Conservation (phyloP, 345 rosid genomes). For the Eucalyptus polyanthemos region DNA sequence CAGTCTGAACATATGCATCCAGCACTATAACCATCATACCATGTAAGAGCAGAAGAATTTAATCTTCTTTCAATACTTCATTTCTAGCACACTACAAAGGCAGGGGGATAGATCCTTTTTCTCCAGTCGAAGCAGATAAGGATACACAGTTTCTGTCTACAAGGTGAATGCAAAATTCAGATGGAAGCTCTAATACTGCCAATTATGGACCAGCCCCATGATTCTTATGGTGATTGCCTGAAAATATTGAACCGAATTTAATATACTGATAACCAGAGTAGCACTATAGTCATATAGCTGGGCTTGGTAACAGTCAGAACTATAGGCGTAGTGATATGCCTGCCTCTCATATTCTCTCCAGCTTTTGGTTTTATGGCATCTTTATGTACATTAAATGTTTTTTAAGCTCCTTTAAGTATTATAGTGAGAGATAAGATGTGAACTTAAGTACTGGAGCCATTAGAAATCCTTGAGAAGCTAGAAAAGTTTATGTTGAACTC, state of each 20-base stretch:
- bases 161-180: neutral
- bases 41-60: neutral
- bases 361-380: neutral
- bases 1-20: neutral
- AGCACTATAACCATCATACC: neutral
- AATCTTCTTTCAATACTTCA: neutral
- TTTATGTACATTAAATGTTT: neutral
- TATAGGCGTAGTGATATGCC: neutral
- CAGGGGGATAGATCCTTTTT: neutral
- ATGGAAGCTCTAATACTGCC: neutral
- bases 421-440: neutral
- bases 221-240: neutral
- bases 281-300: neutral
- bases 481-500: neutral
- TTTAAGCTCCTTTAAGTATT: neutral
- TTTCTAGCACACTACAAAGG: neutral
- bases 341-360: neutral
- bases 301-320: neutral
- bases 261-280: neutral
- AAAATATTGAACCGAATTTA: neutral
- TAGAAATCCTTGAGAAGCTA: neutral
- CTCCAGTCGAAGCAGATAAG: neutral
- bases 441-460: neutral
- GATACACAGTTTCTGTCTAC: neutral
- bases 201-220: neutral